Evolutionary conservation across 2,329 filamentous ascomycete genomes (phyloP), one percentile per base, ranked within the genome.

Genomic region (Fusarium sp.): DNA sequence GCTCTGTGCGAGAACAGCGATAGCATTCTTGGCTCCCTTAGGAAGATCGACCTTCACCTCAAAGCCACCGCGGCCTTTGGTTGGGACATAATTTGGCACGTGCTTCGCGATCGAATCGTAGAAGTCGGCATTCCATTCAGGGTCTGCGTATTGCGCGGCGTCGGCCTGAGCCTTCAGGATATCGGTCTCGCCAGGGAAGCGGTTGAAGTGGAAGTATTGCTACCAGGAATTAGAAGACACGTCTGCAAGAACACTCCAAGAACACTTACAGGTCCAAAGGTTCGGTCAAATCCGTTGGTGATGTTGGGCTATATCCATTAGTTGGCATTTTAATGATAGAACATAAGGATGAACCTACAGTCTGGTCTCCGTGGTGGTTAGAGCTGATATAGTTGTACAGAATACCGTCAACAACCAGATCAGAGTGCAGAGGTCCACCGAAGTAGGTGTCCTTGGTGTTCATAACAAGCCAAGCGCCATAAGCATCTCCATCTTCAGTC

Each of bases 401-500:
- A 46, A 91, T 90, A 0, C 88, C 88, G 68, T 91, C 89, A 0
- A 91, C 89, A 0, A 84, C 84, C 7, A 91, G 78, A 70, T 91
- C 89, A 0, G 88, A 89, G 75, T 90, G 88, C 4, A 88, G 77
- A 0, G 88, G 88, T 0, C 88, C 89, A 10, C 86, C 86, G 71
- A 85, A 89, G 69, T 89, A 89, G 0, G 87, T 89, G 52, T 91
- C 88, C 67, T 84, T 85, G 1, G 86, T 89, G 71, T 90, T 90
- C 84, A 89, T 87, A 1, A 91, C 87, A 15, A 91, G 77, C 88
- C 88, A 91, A 3, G 86, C 85, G 3, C 88, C 88, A 64, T 84
- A 90, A 0, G 84, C 85, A 1, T 81, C 82, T 14, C 84, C 84
- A 60, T 86, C 84, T 19, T 79, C 68, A 15, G 83, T 88, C 15